Conservation (phyloP, 2,329 filamentous ascomycete genomes). For the Venturiaceae sp. region DNA sequence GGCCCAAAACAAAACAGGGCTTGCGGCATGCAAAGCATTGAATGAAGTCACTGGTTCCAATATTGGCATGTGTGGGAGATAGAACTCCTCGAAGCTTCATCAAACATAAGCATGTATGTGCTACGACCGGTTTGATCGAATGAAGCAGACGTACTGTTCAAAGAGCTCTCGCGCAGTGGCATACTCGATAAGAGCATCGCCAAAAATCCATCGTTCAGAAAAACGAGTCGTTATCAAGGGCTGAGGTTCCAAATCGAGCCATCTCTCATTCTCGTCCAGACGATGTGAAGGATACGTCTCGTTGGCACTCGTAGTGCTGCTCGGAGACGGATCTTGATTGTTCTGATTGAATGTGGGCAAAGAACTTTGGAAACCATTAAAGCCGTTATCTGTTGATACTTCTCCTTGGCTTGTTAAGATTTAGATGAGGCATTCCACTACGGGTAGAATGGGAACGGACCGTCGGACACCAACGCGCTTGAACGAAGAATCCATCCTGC, state of each 20-base stretch:
- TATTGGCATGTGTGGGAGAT: conserved; percentile 6
- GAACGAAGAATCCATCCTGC: conserved; percentile 11
- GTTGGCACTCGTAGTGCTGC: neutral
- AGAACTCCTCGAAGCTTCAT: conserved; percentile 7
- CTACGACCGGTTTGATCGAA: neutral
- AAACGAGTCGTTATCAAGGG: neutral
- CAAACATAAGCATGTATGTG: neutral
- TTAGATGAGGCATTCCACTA: neutral
- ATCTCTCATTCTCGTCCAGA: too few relatives aligned
- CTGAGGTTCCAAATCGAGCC: neutral
- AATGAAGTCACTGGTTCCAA: conserved; percentile 9
- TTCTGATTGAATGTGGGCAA: neutral
- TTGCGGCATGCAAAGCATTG: neutral
- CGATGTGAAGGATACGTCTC: neutral
- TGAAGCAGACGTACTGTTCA: neutral
- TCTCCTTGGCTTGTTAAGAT: neutral
- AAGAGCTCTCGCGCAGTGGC: neutral
- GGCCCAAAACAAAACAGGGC: conserved; percentile 7
- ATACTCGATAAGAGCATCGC: neutral
- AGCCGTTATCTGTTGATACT: neutral
- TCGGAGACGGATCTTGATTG: neutral
- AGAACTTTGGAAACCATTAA: neutral
- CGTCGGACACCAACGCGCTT: conserved; percentile 8
- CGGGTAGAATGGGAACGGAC: neutral
- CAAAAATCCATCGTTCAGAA: neutral